phyloP scores from a whole-genome alignment of 768 basidiomycete genomes.

The Leccinum disarticulatum region DNA sequence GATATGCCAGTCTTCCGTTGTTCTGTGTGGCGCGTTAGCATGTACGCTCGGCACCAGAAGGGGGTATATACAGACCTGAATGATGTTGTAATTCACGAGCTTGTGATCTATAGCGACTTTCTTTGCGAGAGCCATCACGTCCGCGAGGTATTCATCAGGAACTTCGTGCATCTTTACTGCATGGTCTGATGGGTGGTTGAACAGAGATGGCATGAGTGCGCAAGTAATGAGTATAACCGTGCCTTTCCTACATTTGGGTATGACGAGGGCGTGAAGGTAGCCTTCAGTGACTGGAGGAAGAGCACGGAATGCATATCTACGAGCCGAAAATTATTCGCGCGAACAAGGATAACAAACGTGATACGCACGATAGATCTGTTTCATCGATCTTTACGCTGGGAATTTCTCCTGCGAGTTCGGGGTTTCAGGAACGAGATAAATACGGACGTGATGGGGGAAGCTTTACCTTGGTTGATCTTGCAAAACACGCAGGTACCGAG shows the following conservation, averaged over 20 bases:
- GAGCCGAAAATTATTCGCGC: not conserved
- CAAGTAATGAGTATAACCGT: fast-evolving
- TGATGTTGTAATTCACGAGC: constrained; percentile 78
- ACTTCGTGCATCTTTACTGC: constrained; percentile 82
- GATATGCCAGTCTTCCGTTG: constrained; percentile 64
- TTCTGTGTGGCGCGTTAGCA: constrained; percentile 42
- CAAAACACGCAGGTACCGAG: constrained; percentile 77
- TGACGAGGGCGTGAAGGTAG: constrained; percentile 68
- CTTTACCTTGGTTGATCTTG: constrained; percentile 83
- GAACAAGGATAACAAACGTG: not conserved
- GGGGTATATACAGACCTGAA: constrained; percentile 45
- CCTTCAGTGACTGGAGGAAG: constrained; percentile 85
- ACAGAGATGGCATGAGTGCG: not conserved
- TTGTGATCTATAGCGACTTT: constrained; percentile 75
- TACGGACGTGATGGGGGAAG: not conserved
- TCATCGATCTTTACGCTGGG: constrained; percentile 83
- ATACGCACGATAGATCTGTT: constrained; percentile 64
- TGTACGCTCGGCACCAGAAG: not conserved
- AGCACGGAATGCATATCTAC: constrained; percentile 84
- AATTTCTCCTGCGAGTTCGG: constrained; percentile 64
- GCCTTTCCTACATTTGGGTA: constrained; percentile 77
- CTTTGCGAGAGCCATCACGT: constrained; percentile 79
- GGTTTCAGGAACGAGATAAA: not conserved
- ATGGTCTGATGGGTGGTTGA: constrained; percentile 56
- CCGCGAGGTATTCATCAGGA: constrained; percentile 78